These are phyloP conservation scores for Cucumis hystrix DNA, from an alignment of 306 rosid genomes.

Conservation along the genomic window DNA sequence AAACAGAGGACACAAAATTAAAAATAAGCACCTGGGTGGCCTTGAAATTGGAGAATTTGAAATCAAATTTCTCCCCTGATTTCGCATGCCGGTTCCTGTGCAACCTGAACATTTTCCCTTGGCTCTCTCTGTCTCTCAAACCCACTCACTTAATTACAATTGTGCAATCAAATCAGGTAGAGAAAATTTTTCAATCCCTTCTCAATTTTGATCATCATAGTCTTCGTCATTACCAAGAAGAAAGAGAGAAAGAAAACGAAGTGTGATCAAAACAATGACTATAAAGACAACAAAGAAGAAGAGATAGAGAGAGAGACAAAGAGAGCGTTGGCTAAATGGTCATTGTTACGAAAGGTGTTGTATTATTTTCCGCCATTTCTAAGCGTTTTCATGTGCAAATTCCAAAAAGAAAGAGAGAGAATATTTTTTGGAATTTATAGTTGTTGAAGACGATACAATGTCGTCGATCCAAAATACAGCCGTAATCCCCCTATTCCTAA, in stretches of 20 bases:
- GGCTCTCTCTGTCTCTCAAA: neutral
- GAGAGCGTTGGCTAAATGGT: constrained; percentile 56
- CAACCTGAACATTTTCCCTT: constrained; percentile 49
- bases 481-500: neutral
- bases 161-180: constrained; percentile 8
- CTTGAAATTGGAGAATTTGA: constrained; percentile 24
- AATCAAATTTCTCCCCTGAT: constrained; percentile 37
- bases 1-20: neutral
- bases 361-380: constrained; percentile 30
- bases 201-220: constrained; percentile 12
- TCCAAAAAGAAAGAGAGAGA: constrained; percentile 7
- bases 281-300: constrained; percentile 10
- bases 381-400: constrained; percentile 27
- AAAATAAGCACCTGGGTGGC: constrained; percentile 22
- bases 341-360: constrained; percentile 51
- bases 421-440: neutral
- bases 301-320: constrained; percentile 12
- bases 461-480: neutral
- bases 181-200: neutral
- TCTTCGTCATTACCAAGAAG: constrained; percentile 45
- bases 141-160: neutral
- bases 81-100: constrained; percentile 43
- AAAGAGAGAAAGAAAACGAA: constrained; percentile 14
- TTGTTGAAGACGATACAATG: constrained; percentile 5
- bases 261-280: constrained; percentile 12